Evolutionary conservation across 805 yeast genomes (phyloP).

Genomic region (Metschnikowia colocasiae): DNA sequence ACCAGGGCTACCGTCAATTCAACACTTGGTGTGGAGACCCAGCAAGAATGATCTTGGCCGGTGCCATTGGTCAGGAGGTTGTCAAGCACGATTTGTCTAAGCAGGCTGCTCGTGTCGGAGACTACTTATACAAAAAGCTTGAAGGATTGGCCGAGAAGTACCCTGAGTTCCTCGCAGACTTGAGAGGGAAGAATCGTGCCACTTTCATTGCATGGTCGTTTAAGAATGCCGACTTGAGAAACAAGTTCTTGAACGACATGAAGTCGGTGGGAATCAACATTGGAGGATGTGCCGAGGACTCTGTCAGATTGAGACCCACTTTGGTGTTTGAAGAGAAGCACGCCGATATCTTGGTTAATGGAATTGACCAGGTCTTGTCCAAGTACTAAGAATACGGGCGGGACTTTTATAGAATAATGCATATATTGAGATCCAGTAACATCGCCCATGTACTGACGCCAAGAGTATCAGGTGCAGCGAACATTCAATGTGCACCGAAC

Average conservation of each 20-base stretch:
- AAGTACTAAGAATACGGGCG: conserved; percentile 19
- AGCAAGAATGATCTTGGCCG: conserved; percentile 70
- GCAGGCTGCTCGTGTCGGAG: conserved; percentile 60
- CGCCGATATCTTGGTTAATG: conserved; percentile 59
- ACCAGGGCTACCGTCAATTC: conserved; percentile 81
- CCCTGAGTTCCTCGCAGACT: conserved; percentile 50
- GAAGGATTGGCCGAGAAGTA: conserved; percentile 49
- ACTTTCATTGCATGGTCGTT: conserved; percentile 83
- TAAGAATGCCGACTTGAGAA: conserved; percentile 52
- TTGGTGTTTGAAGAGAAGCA: conserved; percentile 76
- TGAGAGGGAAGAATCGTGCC: conserved; percentile 73
- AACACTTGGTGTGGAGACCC: conserved; percentile 96
- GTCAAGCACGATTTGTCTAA: conserved; percentile 55
- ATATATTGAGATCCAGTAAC: not conserved
- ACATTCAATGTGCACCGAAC: too few relatives aligned
- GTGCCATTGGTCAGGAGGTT: conserved; percentile 67
- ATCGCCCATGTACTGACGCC: not conserved
- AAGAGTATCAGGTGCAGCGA: too few relatives aligned
- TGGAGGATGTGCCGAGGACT: conserved; percentile 80
- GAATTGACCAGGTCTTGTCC: conserved; percentile 37
- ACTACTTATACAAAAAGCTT: conserved; percentile 57
- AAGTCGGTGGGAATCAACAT: conserved; percentile 67
- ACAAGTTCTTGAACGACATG: conserved; percentile 56
- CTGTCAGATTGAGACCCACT: conserved; percentile 80
- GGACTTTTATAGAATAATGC: not conserved